phyloP scores from a whole-genome alignment of 257 asterid species.

The Nicotiana otophora region DNA sequence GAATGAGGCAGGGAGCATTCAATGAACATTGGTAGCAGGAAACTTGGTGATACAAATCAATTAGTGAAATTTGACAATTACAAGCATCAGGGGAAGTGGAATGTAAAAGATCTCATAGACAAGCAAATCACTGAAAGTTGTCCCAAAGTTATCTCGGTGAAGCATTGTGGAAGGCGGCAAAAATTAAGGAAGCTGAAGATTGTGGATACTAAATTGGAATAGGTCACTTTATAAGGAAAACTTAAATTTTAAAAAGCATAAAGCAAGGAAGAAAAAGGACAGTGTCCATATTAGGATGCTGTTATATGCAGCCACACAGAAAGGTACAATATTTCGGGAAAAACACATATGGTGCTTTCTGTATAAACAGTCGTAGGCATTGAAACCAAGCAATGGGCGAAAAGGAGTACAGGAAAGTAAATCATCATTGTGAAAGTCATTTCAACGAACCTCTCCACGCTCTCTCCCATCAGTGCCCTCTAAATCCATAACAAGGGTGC shows the following conservation, averaged over 20 bases:
- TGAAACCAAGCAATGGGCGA: neutral
- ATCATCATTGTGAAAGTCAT: neutral
- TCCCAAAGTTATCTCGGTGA: neutral
- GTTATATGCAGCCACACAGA: neutral
- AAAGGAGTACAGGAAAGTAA: neutral
- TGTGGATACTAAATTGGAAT: neutral
- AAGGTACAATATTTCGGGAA: neutral
- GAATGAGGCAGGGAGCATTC: neutral
- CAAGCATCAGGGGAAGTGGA: neutral
- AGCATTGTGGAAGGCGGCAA: neutral
- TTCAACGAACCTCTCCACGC: constrained; percentile 78
- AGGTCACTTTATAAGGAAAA: neutral
- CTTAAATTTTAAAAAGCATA: neutral
- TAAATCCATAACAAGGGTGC: constrained; percentile 90
- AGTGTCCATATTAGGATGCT: neutral
- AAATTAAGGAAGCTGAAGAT: neutral
- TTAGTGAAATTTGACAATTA: neutral
- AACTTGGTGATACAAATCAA: neutral
- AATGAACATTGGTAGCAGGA: neutral
- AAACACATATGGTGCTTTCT: neutral
- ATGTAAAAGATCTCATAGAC: neutral
- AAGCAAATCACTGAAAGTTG: neutral
- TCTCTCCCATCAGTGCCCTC: constrained; percentile 99
- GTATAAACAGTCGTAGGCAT: neutral
- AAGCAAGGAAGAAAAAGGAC: neutral